These are phyloP conservation scores for Fomitopsis pinicola DNA, from an alignment of 1,284 basidiomycete species.

Conservation along the genomic window DNA sequence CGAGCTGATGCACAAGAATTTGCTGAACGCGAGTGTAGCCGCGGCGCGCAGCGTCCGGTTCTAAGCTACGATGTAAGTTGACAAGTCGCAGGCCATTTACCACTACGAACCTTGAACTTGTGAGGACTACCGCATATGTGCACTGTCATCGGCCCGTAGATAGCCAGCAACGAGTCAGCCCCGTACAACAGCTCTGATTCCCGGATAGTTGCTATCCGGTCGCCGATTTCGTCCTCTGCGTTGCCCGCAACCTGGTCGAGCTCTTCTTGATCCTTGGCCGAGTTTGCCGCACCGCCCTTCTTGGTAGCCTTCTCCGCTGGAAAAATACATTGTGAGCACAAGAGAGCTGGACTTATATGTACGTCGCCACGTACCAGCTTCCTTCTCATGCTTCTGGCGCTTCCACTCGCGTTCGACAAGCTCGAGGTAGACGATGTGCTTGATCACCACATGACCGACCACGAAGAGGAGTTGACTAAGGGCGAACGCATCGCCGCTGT, in stretches of 20 bases:
- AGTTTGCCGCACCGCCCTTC: conserved; percentile 38
- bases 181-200: conserved; percentile 91
- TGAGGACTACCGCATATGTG: conserved; percentile 88
- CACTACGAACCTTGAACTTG: conserved; percentile 70
- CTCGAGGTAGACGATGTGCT: conserved; percentile 96
- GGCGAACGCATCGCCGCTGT: conserved; percentile 77
- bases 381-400: conserved; percentile 88
- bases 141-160: conserved; percentile 88
- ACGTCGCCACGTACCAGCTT: conserved; percentile 50
- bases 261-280: conserved; percentile 76
- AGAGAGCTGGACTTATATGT: neutral
- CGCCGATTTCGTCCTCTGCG: conserved; percentile 97
- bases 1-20: conserved; percentile 94
- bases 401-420: conserved; percentile 98
- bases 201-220: conserved; percentile 78
- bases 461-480: conserved; percentile 91
- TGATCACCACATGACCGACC: conserved; percentile 95
- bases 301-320: conserved; percentile 35
- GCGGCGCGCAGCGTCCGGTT: conserved; percentile 84
- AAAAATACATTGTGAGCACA: neutral
- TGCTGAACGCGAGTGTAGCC: conserved; percentile 88
- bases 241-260: conserved; percentile 97
- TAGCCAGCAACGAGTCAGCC: conserved; percentile 74
- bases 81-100: neutral
- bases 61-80: conserved; percentile 35